A percentile compares a stretch with the other conserved stretches of the same genome.
Evolutionary conservation across 345 rosid genomes (phyloP).

Genomic region (Rhodamnia argentea): DNA sequence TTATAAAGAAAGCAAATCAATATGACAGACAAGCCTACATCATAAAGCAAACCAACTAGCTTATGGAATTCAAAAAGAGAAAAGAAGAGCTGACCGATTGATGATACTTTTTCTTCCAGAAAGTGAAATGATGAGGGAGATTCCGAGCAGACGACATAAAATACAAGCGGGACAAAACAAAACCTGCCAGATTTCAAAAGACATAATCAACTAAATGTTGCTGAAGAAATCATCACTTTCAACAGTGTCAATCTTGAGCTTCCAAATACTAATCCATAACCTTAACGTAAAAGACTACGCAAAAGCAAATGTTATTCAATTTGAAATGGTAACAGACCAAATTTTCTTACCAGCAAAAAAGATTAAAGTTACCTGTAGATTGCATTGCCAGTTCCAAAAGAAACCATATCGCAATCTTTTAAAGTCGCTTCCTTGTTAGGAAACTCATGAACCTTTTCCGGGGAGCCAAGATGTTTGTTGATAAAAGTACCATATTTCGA

Average conservation of each 20-base stretch:
- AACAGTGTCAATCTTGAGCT: background rate
- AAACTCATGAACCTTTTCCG: slow-evolving; percentile 53
- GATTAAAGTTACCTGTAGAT: slow-evolving; percentile 44
- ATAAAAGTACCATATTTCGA: slow-evolving; percentile 89
- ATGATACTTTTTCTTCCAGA: slow-evolving; percentile 44
- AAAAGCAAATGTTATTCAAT: background rate
- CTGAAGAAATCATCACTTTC: background rate
- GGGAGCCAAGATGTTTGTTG: slow-evolving; percentile 28
- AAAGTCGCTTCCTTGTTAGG: slow-evolving; percentile 49
- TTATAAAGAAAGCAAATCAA: background rate
- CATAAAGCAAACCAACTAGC: background rate
- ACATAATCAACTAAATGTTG: background rate
- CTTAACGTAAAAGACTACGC: background rate
- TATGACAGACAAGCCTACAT: background rate
- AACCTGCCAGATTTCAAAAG: slow-evolving; percentile 40
- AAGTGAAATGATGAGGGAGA: slow-evolving; percentile 20
- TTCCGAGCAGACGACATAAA: slow-evolving; percentile 37
- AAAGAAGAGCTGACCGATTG: slow-evolving; percentile 50
- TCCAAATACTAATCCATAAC: background rate
- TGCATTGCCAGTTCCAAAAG: slow-evolving; percentile 85
- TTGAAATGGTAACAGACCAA: background rate
- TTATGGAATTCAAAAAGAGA: background rate
- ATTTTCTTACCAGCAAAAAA: background rate
- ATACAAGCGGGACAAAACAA: slow-evolving; percentile 42
- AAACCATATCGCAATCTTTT: slow-evolving; percentile 57